These are phyloP conservation scores for Termitomyces sp. DNA, from an alignment of 1,284 basidiomycete genomes.

Conservation along the genomic window DNA sequence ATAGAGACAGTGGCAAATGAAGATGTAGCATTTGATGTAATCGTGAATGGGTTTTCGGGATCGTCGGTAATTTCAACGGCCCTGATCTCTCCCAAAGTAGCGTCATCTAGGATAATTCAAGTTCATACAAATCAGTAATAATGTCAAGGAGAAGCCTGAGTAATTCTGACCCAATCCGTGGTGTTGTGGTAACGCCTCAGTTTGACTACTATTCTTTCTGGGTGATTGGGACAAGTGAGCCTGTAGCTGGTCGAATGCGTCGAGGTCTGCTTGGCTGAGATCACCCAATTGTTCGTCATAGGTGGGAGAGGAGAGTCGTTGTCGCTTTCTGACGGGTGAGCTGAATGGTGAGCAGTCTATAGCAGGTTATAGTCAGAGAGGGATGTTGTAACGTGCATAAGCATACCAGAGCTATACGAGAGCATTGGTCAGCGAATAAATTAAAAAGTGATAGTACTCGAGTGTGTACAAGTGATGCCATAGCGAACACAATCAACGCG, in stretches of 20 bases:
- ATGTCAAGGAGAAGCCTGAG: neutral
- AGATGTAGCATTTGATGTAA: slow-evolving; percentile 16
- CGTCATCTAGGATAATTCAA: neutral
- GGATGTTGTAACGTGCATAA: too few species aligned
- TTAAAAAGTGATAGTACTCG: neutral
- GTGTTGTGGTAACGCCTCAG: neutral
- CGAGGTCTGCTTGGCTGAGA: slow-evolving; percentile 51
- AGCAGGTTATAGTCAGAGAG: neutral
- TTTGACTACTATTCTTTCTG: slow-evolving; percentile 5
- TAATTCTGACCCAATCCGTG: slow-evolving; percentile 4
- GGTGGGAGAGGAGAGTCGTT: slow-evolving; percentile 64
- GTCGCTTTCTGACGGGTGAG: slow-evolving; percentile 47
- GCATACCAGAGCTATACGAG: slow-evolving; percentile 12
- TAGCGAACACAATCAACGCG: slow-evolving; percentile 10
- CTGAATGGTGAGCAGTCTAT: slow-evolving; percentile 23
- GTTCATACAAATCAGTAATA: neutral
- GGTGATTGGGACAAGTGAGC: slow-evolving; percentile 33
- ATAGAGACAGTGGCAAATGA: slow-evolving; percentile 13
- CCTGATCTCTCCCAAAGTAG: neutral
- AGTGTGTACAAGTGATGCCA: neutral
- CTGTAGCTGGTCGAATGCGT: slow-evolving; percentile 52
- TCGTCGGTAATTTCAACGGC: slow-evolving; percentile 27
- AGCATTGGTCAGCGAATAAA: neutral
- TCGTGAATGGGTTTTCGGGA: slow-evolving; percentile 41
- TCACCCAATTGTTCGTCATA: slow-evolving; percentile 54